phyloP scores from a whole-genome alignment of 1,284 basidiomycete species.

The Moesziomyces globuligerus region DNA sequence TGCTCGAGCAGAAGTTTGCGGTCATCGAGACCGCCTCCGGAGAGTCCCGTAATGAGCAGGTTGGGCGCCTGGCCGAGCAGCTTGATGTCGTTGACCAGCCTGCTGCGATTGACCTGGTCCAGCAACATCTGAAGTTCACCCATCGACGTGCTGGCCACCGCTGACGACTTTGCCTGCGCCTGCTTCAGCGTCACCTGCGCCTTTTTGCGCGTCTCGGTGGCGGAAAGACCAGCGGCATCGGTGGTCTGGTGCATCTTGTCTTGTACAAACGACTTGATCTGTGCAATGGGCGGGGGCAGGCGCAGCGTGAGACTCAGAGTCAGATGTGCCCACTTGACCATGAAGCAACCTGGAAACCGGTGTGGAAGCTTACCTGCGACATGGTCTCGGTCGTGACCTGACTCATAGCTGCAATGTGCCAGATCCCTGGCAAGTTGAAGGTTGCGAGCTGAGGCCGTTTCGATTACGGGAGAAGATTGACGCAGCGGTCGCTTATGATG shows the following conservation, averaged over 20 bases:
- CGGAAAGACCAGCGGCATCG: conserved; percentile 27
- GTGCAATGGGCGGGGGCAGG: not conserved
- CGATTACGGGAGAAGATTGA: too few relatives aligned
- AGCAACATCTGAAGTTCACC: conserved; percentile 21
- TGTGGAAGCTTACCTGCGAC: conserved; percentile 16
- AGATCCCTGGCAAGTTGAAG: too few relatives aligned
- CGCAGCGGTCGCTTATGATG: too few relatives aligned
- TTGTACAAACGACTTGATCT: conserved; percentile 31
- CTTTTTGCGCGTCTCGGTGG: conserved; percentile 17
- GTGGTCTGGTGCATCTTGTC: conserved; percentile 36
- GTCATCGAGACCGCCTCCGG: conserved; percentile 47
- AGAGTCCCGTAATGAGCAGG: conserved; percentile 18
- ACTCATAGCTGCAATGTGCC: conserved; percentile 3
- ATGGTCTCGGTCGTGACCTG: conserved; percentile 24
- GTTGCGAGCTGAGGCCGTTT: too few relatives aligned
- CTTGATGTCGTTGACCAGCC: conserved; percentile 36
- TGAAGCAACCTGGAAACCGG: too few relatives aligned
- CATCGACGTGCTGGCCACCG: conserved; percentile 6
- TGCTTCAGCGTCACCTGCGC: conserved; percentile 16
- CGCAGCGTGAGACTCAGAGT: too few relatives aligned
- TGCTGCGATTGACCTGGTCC: conserved; percentile 33
- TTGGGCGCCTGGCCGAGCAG: conserved; percentile 38
- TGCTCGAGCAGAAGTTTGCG: conserved; percentile 59
- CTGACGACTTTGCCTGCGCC: conserved; percentile 18
- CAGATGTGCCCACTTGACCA: too few relatives aligned